Percentiles rank a stretch among this genome's conserved stretches.
Evolutionary conservation across 305 asterid genomes (phyloP).

Genomic region (Fraxinus sp.): DNA sequence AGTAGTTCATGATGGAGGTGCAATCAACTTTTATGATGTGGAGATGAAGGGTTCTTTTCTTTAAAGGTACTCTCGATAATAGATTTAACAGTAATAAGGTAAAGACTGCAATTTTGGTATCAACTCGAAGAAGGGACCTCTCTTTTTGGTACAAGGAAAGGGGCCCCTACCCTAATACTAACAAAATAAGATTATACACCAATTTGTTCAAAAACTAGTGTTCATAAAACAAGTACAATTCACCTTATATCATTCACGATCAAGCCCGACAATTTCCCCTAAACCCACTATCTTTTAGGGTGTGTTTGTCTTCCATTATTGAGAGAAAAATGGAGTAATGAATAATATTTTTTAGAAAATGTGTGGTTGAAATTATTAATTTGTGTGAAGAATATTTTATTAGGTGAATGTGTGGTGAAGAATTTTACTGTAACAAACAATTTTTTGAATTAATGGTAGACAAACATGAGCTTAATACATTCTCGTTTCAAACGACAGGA

Average conservation of each 20-base stretch:
- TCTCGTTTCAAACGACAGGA: background rate
- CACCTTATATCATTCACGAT: background rate
- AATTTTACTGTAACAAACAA: too few relatives aligned
- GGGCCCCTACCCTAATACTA: background rate
- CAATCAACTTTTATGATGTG: background rate
- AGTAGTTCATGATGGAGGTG: background rate
- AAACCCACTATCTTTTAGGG: background rate
- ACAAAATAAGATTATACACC: background rate
- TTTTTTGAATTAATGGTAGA: too few relatives aligned
- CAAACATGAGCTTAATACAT: background rate
- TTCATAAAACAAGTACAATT: background rate
- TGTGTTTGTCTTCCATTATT: too few relatives aligned
- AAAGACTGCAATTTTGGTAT: too few relatives aligned
- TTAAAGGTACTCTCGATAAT: background rate
- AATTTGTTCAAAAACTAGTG: background rate
- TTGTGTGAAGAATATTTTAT: too few relatives aligned
- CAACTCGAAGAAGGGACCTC: background rate
- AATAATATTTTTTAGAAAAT: too few relatives aligned
- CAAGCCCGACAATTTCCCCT: background rate
- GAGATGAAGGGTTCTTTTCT: too few relatives aligned
- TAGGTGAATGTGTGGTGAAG: too few relatives aligned
- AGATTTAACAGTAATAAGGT: background rate
- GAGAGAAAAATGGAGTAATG: too few relatives aligned
- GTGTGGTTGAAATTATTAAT: too few relatives aligned
- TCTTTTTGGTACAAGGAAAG: background rate